Evolutionary conservation across 2,329 filamentous ascomycete genomes (phyloP).

Genomic region (Amauroascus verrucosus): DNA sequence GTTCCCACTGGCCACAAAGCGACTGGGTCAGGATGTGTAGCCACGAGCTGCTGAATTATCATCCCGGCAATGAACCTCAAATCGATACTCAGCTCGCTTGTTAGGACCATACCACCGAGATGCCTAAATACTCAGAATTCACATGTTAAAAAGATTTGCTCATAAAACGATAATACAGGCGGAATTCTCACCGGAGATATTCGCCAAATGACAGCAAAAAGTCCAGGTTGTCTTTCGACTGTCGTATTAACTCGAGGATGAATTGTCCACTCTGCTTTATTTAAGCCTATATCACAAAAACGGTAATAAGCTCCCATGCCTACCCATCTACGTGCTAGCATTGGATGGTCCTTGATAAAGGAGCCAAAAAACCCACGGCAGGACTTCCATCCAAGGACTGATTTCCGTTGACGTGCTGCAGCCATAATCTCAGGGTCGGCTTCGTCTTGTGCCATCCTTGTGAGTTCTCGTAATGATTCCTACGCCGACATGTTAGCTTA

Average conservation of each 20-base stretch:
- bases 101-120: slow-evolving; percentile 14
- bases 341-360: slow-evolving; percentile 7
- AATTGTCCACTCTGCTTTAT: slow-evolving; percentile 23
- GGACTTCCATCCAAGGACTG: slow-evolving; percentile 12
- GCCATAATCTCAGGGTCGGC: not conserved
- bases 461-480: slow-evolving; percentile 14
- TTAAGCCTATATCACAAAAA: too few relatives aligned
- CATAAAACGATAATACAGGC: not conserved
- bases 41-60: slow-evolving; percentile 17
- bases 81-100: slow-evolving; percentile 13
- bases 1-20: slow-evolving; percentile 3
- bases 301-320: too few relatives aligned
- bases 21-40: not conserved
- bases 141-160: not conserved
- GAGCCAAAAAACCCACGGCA: slow-evolving; percentile 8
- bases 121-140: not conserved
- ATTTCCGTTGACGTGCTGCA: slow-evolving; percentile 14
- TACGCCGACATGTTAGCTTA: not conserved
- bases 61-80: slow-evolving; percentile 19
- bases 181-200: not conserved
- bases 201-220: not conserved
- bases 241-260: slow-evolving; percentile 19
- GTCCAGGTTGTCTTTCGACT: slow-evolving; percentile 11
- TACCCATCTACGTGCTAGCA: slow-evolving; percentile 19
- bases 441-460: not conserved